Percentiles rank a stretch among this genome's conserved stretches.
These are phyloP conservation scores for Leonotis leonurus DNA, from an alignment of 257 asterid species.

Conservation along the genomic window DNA sequence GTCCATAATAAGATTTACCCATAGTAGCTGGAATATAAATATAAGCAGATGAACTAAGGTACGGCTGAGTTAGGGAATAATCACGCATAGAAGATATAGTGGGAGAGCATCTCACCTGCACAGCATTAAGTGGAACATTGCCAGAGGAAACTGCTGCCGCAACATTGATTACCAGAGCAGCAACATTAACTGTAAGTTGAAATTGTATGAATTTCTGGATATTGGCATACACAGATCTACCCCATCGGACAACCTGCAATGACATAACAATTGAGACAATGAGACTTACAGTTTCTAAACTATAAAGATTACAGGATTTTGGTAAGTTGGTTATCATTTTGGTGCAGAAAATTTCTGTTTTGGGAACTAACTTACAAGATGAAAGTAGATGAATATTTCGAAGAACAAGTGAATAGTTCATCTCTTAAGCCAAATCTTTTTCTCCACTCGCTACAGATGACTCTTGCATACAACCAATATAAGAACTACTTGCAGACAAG, in stretches of 20 bases:
- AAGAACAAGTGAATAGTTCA: not conserved
- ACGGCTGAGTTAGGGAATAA: not conserved
- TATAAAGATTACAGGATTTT: not conserved
- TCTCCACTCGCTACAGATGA: not conserved
- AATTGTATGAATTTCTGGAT: slow-evolving; percentile 95
- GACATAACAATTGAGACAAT: not conserved
- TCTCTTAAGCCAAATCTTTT: not conserved
- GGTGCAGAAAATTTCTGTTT: not conserved
- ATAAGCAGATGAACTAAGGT: not conserved
- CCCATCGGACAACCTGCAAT: slow-evolving; percentile 95
- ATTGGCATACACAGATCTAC: slow-evolving; percentile 93
- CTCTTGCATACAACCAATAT: too few relatives aligned
- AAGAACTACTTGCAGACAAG: not conserved
- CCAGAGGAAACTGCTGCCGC: slow-evolving; percentile 89
- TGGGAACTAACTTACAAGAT: not conserved
- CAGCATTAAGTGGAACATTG: slow-evolving; percentile 89
- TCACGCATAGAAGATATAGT: slow-evolving; percentile 1
- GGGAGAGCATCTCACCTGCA: slow-evolving; percentile 54
- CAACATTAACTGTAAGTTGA: slow-evolving; percentile 94
- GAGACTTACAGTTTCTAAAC: not conserved
- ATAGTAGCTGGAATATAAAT: slow-evolving; percentile 64
- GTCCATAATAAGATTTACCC: slow-evolving; percentile 99
- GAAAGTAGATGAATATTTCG: not conserved
- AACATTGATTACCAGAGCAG: slow-evolving; percentile 85
- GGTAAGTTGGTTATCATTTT: not conserved